Base-by-base conservation (phyloP, 2,329 filamentous ascomycete species). In the Fusarium sp. region DNA sequence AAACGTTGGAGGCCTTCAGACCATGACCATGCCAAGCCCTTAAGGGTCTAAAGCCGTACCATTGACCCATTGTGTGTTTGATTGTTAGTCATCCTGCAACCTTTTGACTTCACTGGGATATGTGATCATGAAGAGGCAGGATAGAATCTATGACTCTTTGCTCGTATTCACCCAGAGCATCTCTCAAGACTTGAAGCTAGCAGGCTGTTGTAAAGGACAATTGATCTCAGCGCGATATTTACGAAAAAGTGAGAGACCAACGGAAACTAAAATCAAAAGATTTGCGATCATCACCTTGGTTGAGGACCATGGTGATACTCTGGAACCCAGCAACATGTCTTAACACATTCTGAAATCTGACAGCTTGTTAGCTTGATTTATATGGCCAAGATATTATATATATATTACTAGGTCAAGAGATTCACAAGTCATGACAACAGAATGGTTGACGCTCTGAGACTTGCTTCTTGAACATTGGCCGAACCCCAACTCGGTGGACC, bases 51-150 rank as follows among this genome's bases (percentile, higher is more conserved):
- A 37, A 38, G 60, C 61, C 15, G 68, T 69, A 27, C 61, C 62
- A 27, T 72, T 64, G 56, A 23, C 5, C 35, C 18, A 25, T 33
- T n/a, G 2, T 3, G 44, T 6, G 10, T 54, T 58, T 54, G 16
- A 12, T 33, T 6, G 25, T 54, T 39, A 29, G 23, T 18, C 33
- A 35, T 19, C 14, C n/a, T 11, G 3, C 19, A 12, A 12, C 4
- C 29, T 18, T 49, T 6, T 1, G 19, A 4, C 23, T 19, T 35
- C 23, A 6, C 45, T 7, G 14, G 14, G 27, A 3, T 29, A 66
- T 60, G 19, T 54, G 19, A 18, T 27, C 63, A 25, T 12, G 83
- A 85, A 0, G 83, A 1, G 83, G 83, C 60, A 84, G 83, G 7
- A 19, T 5, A 5, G 33, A 25, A 54, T 18, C 3, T 15, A 18